A percentile compares a stretch with the other conserved stretches of the same genome.
These are phyloP conservation scores for Pichia terricola DNA, from an alignment of 1,139 yeast species.

Conservation along the genomic window DNA sequence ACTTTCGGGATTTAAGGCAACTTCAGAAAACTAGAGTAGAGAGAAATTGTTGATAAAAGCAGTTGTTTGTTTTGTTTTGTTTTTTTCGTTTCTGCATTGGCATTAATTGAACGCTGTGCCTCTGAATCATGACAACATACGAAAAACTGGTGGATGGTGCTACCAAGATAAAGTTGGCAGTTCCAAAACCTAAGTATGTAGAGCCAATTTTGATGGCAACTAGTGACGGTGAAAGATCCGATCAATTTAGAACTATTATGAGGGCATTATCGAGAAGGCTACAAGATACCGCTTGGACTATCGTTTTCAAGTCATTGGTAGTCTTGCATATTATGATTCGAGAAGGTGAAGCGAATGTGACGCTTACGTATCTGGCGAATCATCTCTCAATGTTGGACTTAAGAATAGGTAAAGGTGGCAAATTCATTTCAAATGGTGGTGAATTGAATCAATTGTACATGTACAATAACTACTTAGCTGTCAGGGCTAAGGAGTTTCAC, in stretches of 20 bases:
- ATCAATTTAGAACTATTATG: constrained; percentile 63
- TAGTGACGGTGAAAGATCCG: constrained; percentile 32
- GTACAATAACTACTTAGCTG: constrained; percentile 62
- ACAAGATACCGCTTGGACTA: constrained; percentile 80
- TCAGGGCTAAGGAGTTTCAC: constrained; percentile 61
- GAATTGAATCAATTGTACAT: constrained; percentile 58
- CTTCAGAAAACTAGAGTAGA: too few relatives aligned
- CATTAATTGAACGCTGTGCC: not conserved
- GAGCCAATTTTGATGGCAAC: constrained; percentile 88
- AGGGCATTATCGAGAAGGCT: constrained; percentile 49
- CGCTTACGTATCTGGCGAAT: constrained; percentile 54
- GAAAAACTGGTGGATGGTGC: constrained; percentile 60
- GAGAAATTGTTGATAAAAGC: too few relatives aligned
- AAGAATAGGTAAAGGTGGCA: constrained; percentile 27
- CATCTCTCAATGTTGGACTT: constrained; percentile 46
- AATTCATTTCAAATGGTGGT: constrained; percentile 23
- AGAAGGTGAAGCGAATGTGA: constrained; percentile 73
- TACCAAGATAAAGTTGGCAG: constrained; percentile 75
- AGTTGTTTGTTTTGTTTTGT: too few relatives aligned
- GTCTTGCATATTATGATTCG: constrained; percentile 86
- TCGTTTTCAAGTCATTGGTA: constrained; percentile 74
- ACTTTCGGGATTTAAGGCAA: too few relatives aligned
- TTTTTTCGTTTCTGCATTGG: not conserved
- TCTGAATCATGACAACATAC: constrained; percentile 34
- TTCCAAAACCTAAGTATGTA: constrained; percentile 91